Base-by-base conservation (phyloP, 495 filamentous ascomycete species). In the Trichoderma parareesei region DNA sequence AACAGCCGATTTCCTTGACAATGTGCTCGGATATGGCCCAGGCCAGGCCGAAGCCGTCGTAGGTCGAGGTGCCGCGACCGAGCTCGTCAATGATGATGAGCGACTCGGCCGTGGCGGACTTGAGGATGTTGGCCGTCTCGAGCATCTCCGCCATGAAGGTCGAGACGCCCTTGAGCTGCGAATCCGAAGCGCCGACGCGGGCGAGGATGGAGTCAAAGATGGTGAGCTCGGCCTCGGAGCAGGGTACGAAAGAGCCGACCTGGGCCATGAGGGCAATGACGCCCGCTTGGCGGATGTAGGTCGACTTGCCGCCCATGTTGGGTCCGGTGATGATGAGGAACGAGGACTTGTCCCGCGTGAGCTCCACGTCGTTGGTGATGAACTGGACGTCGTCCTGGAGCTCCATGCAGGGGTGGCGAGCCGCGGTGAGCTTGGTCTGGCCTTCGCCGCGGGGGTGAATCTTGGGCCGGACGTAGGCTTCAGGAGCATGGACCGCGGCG, bases 141-240 rank as follows among this genome's bases (percentile, higher is more conserved):
- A 99, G 83, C 94, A 99, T 99, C 78, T 99, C 94, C 0, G 95
- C 95, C 95, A 99, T 99, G 81, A 99, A 99, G 0, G 94, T 99
- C 48, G 91, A 96, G 8, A 99, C 95, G 43, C 94, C 94, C 76
- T 99, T 99, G 44, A 99, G 85, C 73, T 98, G 94, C 7, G 89
- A 93, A 75, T 99, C 94, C 71, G 88, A 92, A 5, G 94, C 94
- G 62, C 94, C 94, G 4, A 99, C 94, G 68, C 94, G 89, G 9
- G 94, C 95, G 42, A 99, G 91, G 65, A 99, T 97, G 72, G 91
- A 95, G 77, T 99, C 94, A 75, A 98, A 99, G 65, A 99, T 91
- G 35, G 92, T 96, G 62, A 99, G 78, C 70, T 97, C 92, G 18
- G 94, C 93, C 67, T 92, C 88, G 2, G 87, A 79, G 72, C 92